Conservation (phyloP, 1,139 yeast genomes). For the Williopsis jadinii region DNA sequence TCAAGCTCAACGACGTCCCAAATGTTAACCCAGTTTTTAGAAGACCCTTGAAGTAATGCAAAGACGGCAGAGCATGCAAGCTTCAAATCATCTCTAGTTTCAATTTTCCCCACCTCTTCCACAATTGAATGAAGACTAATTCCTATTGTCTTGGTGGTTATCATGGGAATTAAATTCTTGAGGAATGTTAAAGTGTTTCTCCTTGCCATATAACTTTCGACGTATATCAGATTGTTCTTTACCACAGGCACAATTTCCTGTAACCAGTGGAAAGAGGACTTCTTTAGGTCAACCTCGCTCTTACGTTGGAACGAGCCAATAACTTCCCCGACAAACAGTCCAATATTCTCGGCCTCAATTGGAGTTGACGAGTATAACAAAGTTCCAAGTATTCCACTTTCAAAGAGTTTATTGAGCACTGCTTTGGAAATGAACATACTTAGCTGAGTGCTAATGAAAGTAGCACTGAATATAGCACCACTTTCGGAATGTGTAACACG, state of each 20-base stretch:
- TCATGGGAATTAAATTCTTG: slow-evolving; percentile 57
- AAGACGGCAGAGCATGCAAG: slow-evolving; percentile 71
- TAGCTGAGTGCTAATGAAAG: slow-evolving; percentile 50
- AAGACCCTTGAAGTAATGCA: slow-evolving; percentile 61
- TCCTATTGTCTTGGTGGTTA: slow-evolving; percentile 73
- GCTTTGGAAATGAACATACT: slow-evolving; percentile 32
- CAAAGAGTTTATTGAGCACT: slow-evolving; percentile 44
- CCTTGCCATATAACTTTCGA: slow-evolving; percentile 70
- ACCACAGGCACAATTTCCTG: slow-evolving; percentile 35
- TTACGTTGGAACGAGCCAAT: slow-evolving; percentile 35
- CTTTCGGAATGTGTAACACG: slow-evolving; percentile 73
- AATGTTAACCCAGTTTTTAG: slow-evolving; percentile 47
- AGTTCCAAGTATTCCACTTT: slow-evolving; percentile 44
- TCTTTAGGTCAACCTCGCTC: slow-evolving; percentile 32
- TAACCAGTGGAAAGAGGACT: slow-evolving; percentile 51
- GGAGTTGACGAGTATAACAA: slow-evolving; percentile 68
- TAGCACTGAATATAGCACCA: slow-evolving; percentile 72
- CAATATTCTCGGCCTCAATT: slow-evolving; percentile 75
- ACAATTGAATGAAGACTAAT: slow-evolving; percentile 33
- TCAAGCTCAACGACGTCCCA: slow-evolving; percentile 50
- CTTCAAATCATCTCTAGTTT: slow-evolving; percentile 73
- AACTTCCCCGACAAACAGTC: slow-evolving; percentile 60
- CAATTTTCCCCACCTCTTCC: slow-evolving; percentile 42
- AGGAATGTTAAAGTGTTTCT: slow-evolving; percentile 76
- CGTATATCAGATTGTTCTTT: slow-evolving; percentile 41